A percentile compares a stretch with the other conserved stretches of the same genome.
These are phyloP conservation scores for Aeschynomene evenia DNA, from an alignment of 306 rosid species.

Conservation along the genomic window DNA sequence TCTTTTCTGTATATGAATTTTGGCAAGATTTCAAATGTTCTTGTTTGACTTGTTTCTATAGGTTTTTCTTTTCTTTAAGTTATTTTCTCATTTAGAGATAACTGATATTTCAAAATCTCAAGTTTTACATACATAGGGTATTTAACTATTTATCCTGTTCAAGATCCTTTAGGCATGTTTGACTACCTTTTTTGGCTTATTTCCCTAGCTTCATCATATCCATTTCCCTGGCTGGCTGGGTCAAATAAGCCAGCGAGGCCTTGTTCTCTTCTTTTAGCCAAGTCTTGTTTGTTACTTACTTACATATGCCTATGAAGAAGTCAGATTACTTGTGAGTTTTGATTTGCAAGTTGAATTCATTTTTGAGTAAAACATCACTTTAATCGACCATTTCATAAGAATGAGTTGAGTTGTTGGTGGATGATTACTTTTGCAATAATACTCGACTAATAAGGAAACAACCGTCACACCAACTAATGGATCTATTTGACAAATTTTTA, in stretches of 20 bases:
- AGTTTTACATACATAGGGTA: neutral
- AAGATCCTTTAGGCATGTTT: slow-evolving; percentile 17
- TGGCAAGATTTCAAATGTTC: slow-evolving; percentile 31
- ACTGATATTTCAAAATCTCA: neutral
- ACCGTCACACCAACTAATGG: no score
- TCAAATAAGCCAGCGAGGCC: neutral
- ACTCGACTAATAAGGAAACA: no score
- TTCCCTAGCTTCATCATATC: neutral
- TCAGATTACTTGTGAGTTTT: slow-evolving; percentile 14
- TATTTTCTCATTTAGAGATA: slow-evolving; percentile 12
- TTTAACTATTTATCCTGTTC: neutral
- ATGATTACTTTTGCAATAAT: no score
- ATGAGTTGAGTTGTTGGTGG: neutral
- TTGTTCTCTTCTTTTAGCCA: neutral
- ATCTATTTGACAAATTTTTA: no score
- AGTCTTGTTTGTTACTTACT: neutral
- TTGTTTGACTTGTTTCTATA: slow-evolving; percentile 14
- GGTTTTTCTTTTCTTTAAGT: neutral
- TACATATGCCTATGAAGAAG: neutral
- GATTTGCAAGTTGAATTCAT: neutral
- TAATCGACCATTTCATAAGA: neutral
- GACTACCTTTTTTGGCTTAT: neutral
- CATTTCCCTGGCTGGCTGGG: slow-evolving; percentile 8
- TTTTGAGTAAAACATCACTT: no score
- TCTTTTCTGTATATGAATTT: slow-evolving; percentile 46